Percentiles rank a stretch among this genome's conserved stretches.
These are phyloP conservation scores for Logfia minima DNA, from an alignment of 129 eudicot genomes.

Conservation along the genomic window DNA sequence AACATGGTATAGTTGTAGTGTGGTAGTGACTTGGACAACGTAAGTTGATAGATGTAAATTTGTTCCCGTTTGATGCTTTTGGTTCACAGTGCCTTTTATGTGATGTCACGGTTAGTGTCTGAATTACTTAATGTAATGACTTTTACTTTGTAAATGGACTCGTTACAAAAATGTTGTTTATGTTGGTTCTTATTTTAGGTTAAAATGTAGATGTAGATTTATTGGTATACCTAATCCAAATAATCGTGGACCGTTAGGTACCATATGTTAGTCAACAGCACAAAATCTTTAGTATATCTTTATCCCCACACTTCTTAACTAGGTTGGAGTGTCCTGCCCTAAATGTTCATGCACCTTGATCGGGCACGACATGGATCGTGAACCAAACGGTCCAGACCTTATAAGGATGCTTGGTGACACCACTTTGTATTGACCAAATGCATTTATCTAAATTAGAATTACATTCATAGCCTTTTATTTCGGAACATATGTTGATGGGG, in stretches of 20 bases:
- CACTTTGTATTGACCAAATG: slow-evolving; percentile 8
- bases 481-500: slow-evolving; percentile 16
- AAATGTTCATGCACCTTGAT: slow-evolving; percentile 17
- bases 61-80: not conserved
- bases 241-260: not conserved
- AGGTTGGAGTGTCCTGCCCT: slow-evolving; percentile 17
- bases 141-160: slow-evolving; percentile 14
- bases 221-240: not conserved
- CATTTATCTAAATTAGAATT: not conserved
- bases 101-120: not conserved
- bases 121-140: slow-evolving; percentile 4
- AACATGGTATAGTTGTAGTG: slow-evolving; percentile 13
- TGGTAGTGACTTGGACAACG: slow-evolving; percentile 12
- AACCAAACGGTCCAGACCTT: slow-evolving; percentile 21
- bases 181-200: not conserved
- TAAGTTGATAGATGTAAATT: slow-evolving; percentile 12
- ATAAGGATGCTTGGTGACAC: slow-evolving; percentile 19
- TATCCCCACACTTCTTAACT: slow-evolving; percentile 23
- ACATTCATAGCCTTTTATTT: slow-evolving; percentile 1
- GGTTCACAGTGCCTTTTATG: not conserved
- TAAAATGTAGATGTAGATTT: not conserved
- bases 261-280: slow-evolving; percentile 1
- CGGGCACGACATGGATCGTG: slow-evolving; percentile 18
- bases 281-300: not conserved
- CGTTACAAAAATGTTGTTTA: not conserved